Evolutionary conservation across 352 stramenopile species (phyloP).

Genomic region (Phytophthora pini): DNA sequence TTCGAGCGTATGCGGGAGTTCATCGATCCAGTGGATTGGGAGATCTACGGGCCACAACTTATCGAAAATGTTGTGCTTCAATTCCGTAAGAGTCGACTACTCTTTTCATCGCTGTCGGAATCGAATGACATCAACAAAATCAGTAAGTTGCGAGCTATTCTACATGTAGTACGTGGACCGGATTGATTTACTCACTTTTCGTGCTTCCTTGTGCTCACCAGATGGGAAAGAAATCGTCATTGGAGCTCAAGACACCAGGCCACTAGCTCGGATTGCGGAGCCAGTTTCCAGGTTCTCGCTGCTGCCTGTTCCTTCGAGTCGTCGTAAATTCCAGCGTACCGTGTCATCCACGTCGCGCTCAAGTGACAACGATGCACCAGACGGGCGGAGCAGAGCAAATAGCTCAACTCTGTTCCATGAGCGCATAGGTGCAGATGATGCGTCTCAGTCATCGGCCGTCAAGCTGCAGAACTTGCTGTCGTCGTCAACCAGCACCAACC

Average conservation of each 20-base stretch:
- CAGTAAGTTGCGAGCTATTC: conserved; percentile 49
- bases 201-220: conserved; percentile 28
- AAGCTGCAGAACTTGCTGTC: conserved; percentile 77
- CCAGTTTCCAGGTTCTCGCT: conserved; percentile 84
- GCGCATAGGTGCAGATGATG: conserved; percentile 28
- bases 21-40: conserved; percentile 89
- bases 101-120: conserved; percentile 88
- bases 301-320: conserved; percentile 69
- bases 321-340: conserved; percentile 59
- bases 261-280: conserved; percentile 74
- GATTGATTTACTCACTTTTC: conserved; percentile 16
- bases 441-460: conserved; percentile 48
- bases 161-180: not conserved
- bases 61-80: conserved; percentile 88
- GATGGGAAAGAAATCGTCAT: conserved; percentile 81
- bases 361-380: conserved; percentile 35
- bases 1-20: conserved; percentile 86
- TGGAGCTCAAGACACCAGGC: conserved; percentile 68
- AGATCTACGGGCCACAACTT: conserved; percentile 87
- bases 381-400: conserved; percentile 36
- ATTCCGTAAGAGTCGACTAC: conserved; percentile 83
- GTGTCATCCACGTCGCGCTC: conserved; percentile 31
- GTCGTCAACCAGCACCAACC: conserved; percentile 65
- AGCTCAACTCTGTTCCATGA: conserved; percentile 56
- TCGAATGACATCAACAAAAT: conserved; percentile 88